Conservation (phyloP, 768 basidiomycete genomes). For the Podaxis sp. region DNA sequence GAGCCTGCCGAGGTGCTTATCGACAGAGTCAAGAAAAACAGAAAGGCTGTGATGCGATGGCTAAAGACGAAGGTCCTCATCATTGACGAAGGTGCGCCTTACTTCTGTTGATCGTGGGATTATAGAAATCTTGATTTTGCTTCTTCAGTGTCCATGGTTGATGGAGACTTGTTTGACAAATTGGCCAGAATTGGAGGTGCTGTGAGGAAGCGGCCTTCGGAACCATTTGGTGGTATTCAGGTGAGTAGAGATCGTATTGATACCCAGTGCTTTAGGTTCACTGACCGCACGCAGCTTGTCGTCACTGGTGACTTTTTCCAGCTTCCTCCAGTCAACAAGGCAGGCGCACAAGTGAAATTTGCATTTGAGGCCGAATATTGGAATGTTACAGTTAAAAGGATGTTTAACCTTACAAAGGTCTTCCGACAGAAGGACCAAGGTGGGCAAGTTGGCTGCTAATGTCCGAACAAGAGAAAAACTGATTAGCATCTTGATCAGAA, state of each 20-base stretch:
- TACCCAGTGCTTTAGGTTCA: background rate
- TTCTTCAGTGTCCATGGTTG: conserved; percentile 90
- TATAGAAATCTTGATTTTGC: background rate
- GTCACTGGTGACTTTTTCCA: conserved; percentile 99
- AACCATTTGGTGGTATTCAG: conserved; percentile 95
- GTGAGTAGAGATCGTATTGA: conserved; percentile 31
- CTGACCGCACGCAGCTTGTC: conserved; percentile 54
- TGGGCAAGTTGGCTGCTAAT: conserved; percentile 31
- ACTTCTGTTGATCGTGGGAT: background rate
- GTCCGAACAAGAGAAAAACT: background rate
- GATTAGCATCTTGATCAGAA: conserved; percentile 39
- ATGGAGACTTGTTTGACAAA: conserved; percentile 92
- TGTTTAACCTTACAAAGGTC: conserved; percentile 92
- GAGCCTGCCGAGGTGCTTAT: conserved; percentile 64
- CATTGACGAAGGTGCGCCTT: conserved; percentile 69
- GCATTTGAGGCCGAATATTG: conserved; percentile 89
- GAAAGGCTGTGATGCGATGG: conserved; percentile 83
- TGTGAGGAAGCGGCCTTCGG: conserved; percentile 51
- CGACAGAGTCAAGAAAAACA: conserved; percentile 74
- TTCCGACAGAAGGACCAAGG: conserved; percentile 93
- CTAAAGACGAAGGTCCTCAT: conserved; percentile 79
- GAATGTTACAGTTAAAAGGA: conserved; percentile 71
- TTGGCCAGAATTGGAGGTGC: conserved; percentile 67
- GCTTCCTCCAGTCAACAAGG: conserved; percentile 86
- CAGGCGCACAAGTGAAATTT: conserved; percentile 64